A percentile compares a stretch with the other conserved stretches of the same genome.
These are phyloP conservation scores for Discostella stelligeroides DNA, from an alignment of 108 stramenopile genomes.

Conservation along the genomic window DNA sequence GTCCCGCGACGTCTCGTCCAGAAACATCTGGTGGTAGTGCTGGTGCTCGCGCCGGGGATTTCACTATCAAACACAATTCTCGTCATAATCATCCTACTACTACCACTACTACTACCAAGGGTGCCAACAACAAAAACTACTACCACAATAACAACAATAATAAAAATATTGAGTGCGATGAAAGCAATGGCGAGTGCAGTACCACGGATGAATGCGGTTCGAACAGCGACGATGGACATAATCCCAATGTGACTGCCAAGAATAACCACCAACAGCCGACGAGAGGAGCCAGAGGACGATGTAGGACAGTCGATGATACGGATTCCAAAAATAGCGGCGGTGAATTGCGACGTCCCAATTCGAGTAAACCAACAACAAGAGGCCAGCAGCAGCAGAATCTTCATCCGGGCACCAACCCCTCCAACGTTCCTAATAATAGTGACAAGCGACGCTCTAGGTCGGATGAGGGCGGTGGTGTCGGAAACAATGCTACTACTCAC, in stretches of 20 bases:
- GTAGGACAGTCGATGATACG: background rate
- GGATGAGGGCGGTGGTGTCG: background rate
- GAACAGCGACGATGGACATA: slow-evolving; percentile 16
- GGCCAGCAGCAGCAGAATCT: background rate
- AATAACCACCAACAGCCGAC: background rate
- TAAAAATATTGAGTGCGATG: background rate
- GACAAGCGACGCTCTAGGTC: background rate
- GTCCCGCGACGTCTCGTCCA: too few species aligned
- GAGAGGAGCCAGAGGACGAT: too few species aligned
- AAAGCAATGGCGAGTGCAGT: slow-evolving; percentile 31
- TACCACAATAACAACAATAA: background rate
- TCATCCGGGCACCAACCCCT: background rate
- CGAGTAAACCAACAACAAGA: background rate
- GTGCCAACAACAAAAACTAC: too few species aligned
- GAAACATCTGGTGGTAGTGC: background rate
- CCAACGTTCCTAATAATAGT: background rate
- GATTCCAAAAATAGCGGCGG: background rate
- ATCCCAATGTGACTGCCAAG: background rate
- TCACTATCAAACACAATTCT: too few species aligned
- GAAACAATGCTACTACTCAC: too few species aligned
- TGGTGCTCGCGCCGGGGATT: too few species aligned
- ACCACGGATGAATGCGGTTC: slow-evolving; percentile 31
- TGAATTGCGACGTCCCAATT: too few species aligned
- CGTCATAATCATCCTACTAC: too few species aligned
- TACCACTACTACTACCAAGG: too few species aligned